phyloP scores from a whole-genome alignment of 2,329 filamentous ascomycete species.

The Akanthomyces uredinophilus region DNA sequence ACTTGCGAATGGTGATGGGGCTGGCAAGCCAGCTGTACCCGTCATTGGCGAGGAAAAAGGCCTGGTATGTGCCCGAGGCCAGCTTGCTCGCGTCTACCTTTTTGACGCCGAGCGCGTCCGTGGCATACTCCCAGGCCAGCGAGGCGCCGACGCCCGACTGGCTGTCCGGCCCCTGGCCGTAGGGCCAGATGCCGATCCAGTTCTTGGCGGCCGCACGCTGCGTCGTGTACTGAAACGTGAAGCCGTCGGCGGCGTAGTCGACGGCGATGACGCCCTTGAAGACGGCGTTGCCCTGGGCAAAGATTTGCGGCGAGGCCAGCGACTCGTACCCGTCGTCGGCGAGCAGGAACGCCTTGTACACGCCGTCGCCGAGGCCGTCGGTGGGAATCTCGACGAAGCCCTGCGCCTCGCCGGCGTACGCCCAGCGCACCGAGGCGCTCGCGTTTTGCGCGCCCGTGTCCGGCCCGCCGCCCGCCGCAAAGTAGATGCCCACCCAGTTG shows the following conservation, averaged over 20 bases:
- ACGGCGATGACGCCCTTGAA: conserved; percentile 2
- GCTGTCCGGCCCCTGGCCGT: background rate
- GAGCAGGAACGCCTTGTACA: conserved; percentile 14
- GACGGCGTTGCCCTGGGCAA: conserved; percentile 8
- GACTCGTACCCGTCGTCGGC: conserved; percentile 3
- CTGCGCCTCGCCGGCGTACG: background rate
- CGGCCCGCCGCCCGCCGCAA: conserved; percentile 12
- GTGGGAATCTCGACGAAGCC: conserved; percentile 1
- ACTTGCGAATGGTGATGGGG: conserved; percentile 4
- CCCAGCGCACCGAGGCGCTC: background rate
- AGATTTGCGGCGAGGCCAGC: background rate
- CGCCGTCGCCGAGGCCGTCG: conserved; percentile 8
- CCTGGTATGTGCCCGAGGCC: conserved; percentile 7
- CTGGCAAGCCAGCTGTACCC: conserved; percentile 4
- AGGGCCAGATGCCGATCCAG: conserved; percentile 11
- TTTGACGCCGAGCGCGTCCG: background rate
- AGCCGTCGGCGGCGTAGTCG: background rate
- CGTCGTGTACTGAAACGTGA: conserved; percentile 9
- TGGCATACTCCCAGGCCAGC: conserved; percentile 9
- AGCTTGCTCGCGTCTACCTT: conserved; percentile 4
- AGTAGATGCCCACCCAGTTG: conserved; percentile 16
- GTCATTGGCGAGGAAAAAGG: conserved; percentile 8
- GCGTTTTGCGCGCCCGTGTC: background rate
- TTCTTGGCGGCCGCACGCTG: background rate
- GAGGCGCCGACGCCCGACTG: background rate